A percentile compares a stretch with the other conserved stretches of the same genome.
phyloP scores from a whole-genome alignment of 192 early-diverging fungal genomes.

The Paraglomus brasilianum region DNA sequence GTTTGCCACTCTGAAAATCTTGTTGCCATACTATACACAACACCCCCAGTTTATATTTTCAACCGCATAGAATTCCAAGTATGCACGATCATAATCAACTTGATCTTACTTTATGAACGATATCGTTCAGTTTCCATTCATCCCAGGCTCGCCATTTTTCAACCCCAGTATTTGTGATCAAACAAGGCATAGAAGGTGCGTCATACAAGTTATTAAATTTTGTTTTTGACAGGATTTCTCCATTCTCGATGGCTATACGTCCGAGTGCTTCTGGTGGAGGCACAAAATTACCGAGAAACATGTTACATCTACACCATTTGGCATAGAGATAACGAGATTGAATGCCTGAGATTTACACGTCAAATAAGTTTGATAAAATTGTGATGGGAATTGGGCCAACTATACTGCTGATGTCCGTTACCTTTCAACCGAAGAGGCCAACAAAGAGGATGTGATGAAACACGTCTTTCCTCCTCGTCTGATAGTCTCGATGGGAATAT shows the following conservation, averaged over 20 bases:
- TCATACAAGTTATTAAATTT: slow-evolving; percentile 37
- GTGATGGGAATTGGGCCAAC: background rate
- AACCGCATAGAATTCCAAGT: background rate
- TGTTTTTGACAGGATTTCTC: slow-evolving; percentile 29
- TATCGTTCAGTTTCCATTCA: slow-evolving; percentile 38
- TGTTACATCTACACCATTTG: slow-evolving; percentile 39
- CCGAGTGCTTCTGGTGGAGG: slow-evolving; percentile 29
- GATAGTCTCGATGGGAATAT: slow-evolving; percentile 36
- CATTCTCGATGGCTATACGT: slow-evolving; percentile 36
- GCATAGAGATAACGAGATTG: slow-evolving; percentile 32
- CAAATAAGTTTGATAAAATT: background rate
- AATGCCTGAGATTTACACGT: slow-evolving; percentile 24
- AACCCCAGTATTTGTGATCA: slow-evolving; percentile 40
- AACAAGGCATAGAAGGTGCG: slow-evolving; percentile 38
- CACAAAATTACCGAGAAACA: slow-evolving; percentile 42
- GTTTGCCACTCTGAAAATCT: slow-evolving; percentile 39
- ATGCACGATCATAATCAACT: background rate
- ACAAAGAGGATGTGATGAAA: slow-evolving; percentile 27
- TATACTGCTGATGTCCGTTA: background rate
- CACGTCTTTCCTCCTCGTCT: slow-evolving; percentile 24
- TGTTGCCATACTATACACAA: slow-evolving; percentile 36
- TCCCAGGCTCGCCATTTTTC: slow-evolving; percentile 46
- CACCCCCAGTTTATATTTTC: background rate
- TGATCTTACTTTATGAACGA: slow-evolving; percentile 32
- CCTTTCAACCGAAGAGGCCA: background rate